A percentile compares a stretch with the other conserved stretches of the same genome.
Conservation (phyloP, 1,139 yeast species). For the Scheffersomyces cryptocercus region DNA sequence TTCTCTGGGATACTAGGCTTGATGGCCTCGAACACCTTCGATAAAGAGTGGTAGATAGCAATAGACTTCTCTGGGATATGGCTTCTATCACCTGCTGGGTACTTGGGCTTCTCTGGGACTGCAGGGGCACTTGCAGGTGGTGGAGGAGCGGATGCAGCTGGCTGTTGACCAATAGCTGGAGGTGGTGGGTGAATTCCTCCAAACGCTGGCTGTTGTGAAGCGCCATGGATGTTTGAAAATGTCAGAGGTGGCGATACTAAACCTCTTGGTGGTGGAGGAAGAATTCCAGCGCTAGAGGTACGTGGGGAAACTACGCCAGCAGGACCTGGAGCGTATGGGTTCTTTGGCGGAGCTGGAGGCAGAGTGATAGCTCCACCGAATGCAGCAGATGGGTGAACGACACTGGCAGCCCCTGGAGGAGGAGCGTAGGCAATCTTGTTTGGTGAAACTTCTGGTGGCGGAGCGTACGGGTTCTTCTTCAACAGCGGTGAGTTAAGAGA, state of each 20-base stretch:
- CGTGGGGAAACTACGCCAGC: conserved; percentile 9
- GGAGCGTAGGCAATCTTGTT: conserved; percentile 5
- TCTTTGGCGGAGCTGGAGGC: conserved; percentile 29
- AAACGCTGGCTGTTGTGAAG: conserved; percentile 13
- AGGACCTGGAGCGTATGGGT: conserved; percentile 43
- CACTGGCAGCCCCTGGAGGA: conserved; percentile 1
- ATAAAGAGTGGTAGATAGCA: conserved; percentile 61
- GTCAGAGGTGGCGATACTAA: conserved; percentile 20
- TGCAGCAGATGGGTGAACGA: conserved; percentile 14
- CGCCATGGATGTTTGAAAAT: conserved; percentile 1
- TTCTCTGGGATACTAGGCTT: conserved; percentile 78
- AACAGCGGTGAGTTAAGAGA: conserved; percentile 15
- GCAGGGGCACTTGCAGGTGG: conserved; percentile 14
- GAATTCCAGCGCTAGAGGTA: conserved; percentile 12
- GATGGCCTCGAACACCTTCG: conserved; percentile 56
- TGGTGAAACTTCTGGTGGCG: conserved; percentile 4
- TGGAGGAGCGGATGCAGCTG: conserved; percentile 16
- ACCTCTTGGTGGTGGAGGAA: conserved; percentile 10
- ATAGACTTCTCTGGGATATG: conserved; percentile 62
- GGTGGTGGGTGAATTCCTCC: conserved; percentile 12
- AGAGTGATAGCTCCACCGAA: conserved; percentile 10
- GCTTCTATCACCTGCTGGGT: conserved; percentile 70
- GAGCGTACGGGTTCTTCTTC: conserved; percentile 20
- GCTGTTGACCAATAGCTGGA: conserved; percentile 9
- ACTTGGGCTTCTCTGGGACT: conserved; percentile 31